Base-by-base conservation (phyloP, 2,329 filamentous ascomycete genomes). In the Aspergillus fumigatiaffinis region DNA sequence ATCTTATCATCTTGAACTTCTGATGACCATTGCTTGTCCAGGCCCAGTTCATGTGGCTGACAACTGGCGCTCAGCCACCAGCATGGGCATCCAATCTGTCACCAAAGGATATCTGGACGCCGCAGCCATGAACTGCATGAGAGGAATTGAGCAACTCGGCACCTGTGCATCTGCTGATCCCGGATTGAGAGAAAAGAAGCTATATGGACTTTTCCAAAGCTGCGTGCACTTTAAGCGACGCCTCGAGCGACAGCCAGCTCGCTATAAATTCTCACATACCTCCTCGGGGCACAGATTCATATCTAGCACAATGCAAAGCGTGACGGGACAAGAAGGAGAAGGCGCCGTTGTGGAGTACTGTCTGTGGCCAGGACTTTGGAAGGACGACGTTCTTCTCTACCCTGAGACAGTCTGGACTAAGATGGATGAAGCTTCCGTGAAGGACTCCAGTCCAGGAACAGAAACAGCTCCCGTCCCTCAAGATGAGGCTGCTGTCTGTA, bases 61-160 rank as follows among this genome's bases (percentile, higher is more conserved):
- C 1, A 54, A 63, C 14, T 69, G 66, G 67, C 56, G 62, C n/a
- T 59, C 46, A 42, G 60, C 64, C 1, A 66, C 60, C n/a, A 65
- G 63, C 38, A 62, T 26, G 1, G 64, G 55, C 5, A 9, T 54
- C 0, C 14, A 58, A 20, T 52, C 48, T 0, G 25, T 61, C 2
- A 52, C 38, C 2, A 23, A 23, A 1, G 3, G 41, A 0, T 12
- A 10, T 3, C n/a, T 58, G 8, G 12, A 47, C 8, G 5, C 9
- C 20, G 9, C 14, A 10, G 17, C 1, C 41, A 21, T 21, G 20
- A 1, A 10, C 1, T 42, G 41, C 2, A 21, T 21, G 1, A 8
- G 1, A 42, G n/a, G 3, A 3, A 10, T 21, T 9, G 41, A 21
- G 41, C 17, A 20, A 21, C n/a, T 42, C 8, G 7, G 6, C 20